Conservation (phyloP, 345 rosid genomes). For the Diplotaxis tenuifolia region DNA sequence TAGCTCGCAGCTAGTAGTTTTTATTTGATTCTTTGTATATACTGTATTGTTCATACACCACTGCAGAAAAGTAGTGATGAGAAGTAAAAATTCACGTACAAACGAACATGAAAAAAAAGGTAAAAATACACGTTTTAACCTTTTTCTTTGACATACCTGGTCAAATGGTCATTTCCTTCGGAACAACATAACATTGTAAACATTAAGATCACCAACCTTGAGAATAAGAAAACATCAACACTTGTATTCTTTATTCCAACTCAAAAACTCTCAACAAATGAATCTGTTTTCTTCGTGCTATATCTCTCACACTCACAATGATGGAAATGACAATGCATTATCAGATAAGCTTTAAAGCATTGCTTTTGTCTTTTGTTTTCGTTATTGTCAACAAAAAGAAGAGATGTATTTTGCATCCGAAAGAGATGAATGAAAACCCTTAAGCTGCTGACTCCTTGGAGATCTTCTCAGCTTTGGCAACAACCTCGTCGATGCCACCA, state of each 20-base stretch:
- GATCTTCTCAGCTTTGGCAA: constrained; percentile 48
- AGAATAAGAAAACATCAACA: constrained; percentile 14
- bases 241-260: constrained; percentile 25
- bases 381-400: constrained; percentile 24
- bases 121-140: too few relatives aligned
- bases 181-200: background rate
- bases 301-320: constrained; percentile 23
- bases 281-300: constrained; percentile 15
- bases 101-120: background rate
- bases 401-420: background rate
- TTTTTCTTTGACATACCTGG: background rate
- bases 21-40: background rate
- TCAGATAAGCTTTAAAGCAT: background rate
- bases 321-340: background rate
- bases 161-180: background rate
- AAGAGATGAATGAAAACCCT: background rate
- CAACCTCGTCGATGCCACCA: constrained; percentile 56
- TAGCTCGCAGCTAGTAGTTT: background rate
- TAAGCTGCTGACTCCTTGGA: constrained; percentile 38
- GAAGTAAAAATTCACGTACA: background rate
- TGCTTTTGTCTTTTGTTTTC: constrained; percentile 9
- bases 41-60: background rate
- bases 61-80: background rate
- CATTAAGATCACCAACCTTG: background rate
- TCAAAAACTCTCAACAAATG: constrained; percentile 26